phyloP scores from a whole-genome alignment of 2,329 filamentous ascomycete species.

The Colletotrichum tanaceti region DNA sequence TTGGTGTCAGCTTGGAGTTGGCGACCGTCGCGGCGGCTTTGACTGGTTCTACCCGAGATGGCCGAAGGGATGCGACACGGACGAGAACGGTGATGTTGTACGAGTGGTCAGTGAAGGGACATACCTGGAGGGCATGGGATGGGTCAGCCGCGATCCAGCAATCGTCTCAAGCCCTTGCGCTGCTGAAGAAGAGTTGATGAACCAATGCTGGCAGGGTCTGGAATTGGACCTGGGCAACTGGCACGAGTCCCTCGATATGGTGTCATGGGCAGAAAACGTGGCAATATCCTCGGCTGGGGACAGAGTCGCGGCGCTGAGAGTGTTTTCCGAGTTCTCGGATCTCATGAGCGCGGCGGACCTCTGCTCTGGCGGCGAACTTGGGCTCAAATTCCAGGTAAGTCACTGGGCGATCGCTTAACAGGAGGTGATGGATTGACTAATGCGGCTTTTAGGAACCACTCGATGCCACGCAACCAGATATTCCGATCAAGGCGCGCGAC shows the following conservation, averaged over 20 bases:
- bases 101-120: conserved; percentile 86
- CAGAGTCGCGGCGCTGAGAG: conserved; percentile 56
- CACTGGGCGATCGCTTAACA: neutral
- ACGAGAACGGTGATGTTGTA: conserved; percentile 73
- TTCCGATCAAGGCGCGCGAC: conserved; percentile 60
- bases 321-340: conserved; percentile 66
- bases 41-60: conserved; percentile 89
- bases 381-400: conserved; percentile 52
- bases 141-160: conserved; percentile 72
- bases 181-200: conserved; percentile 71
- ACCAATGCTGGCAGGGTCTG: conserved; percentile 77
- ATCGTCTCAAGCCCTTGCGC: conserved; percentile 52
- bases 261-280: conserved; percentile 52
- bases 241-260: conserved; percentile 56
- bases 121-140: conserved; percentile 82
- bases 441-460: conserved; percentile 56
- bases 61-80: conserved; percentile 77
- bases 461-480: conserved; percentile 72
- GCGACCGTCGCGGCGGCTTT: conserved; percentile 86
- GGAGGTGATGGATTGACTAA: conserved; percentile 31
- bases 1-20: conserved; percentile 97
- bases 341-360: conserved; percentile 75
- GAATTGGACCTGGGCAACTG: conserved; percentile 71
- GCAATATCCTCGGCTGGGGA: conserved; percentile 41
- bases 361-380: conserved; percentile 62